Conservation (phyloP, 345 rosid genomes). For the Moringa oleifera region DNA sequence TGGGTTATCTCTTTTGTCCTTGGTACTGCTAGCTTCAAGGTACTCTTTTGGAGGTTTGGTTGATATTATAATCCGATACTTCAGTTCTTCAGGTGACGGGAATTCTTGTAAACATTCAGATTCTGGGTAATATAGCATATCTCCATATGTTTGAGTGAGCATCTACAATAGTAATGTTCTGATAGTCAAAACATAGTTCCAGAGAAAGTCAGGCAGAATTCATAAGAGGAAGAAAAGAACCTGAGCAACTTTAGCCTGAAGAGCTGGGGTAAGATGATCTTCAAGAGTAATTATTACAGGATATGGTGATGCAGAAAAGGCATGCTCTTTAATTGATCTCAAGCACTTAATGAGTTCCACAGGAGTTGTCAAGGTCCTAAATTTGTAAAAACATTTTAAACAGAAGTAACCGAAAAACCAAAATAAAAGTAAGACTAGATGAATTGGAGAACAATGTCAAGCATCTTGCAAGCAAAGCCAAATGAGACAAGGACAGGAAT, state of each 20-base stretch:
- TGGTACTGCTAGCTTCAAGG: constrained; percentile 28
- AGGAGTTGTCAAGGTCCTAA: constrained; percentile 75
- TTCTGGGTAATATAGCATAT: constrained; percentile 42
- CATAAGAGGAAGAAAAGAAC: constrained; percentile 3
- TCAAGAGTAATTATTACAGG: constrained; percentile 77
- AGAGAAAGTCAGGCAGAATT: background rate
- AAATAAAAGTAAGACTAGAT: background rate
- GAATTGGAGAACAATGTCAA: background rate
- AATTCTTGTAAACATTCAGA: constrained; percentile 36
- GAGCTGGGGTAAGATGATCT: constrained; percentile 72
- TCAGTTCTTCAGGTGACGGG: constrained; percentile 57
- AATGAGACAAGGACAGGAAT: no score
- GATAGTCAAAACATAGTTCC: background rate
- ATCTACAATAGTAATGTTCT: constrained; percentile 24
- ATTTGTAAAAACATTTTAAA: constrained; percentile 18
- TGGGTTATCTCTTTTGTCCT: constrained; percentile 28
- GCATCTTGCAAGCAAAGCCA: background rate
- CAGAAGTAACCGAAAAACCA: constrained; percentile 13
- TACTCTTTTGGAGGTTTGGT: constrained; percentile 65
- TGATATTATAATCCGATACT: constrained; percentile 47
- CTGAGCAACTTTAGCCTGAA: constrained; percentile 67
- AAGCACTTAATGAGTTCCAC: constrained; percentile 66
- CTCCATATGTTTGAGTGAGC: constrained; percentile 50
- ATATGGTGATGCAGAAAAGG: constrained; percentile 56
- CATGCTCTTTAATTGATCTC: constrained; percentile 59